These are phyloP conservation scores for Pisolithus thermaeus DNA, from an alignment of 1,284 basidiomycete genomes.

Conservation along the genomic window DNA sequence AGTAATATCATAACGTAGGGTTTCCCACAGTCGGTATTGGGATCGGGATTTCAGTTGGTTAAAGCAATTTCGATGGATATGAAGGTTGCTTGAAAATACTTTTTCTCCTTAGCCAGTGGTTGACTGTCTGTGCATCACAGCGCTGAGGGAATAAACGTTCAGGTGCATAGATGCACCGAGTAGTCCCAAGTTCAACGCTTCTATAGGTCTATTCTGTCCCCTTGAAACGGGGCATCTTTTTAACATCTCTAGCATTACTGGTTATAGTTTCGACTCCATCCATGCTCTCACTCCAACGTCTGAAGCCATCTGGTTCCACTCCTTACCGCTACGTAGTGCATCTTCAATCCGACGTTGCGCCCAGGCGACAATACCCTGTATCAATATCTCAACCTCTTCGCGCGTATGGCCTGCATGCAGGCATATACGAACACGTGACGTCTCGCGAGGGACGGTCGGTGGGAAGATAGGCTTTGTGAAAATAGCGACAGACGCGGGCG, in stretches of 20 bases:
- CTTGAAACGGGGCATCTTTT: slow-evolving; percentile 16
- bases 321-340: background rate
- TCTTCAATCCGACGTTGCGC: slow-evolving; percentile 27
- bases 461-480: slow-evolving; percentile 78
- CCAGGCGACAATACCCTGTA: slow-evolving; percentile 49
- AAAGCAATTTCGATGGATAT: too few species aligned
- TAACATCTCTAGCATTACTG: slow-evolving; percentile 20
- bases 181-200: too few species aligned
- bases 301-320: slow-evolving; percentile 11
- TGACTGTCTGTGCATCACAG: too few species aligned
- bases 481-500: slow-evolving; percentile 20
- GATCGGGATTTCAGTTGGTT: too few species aligned
- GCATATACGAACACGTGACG: slow-evolving; percentile 80
- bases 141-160: too few species aligned
- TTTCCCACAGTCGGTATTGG: background rate
- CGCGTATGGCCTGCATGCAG: slow-evolving; percentile 70
- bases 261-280: slow-evolving; percentile 26
- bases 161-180: too few species aligned
- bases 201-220: background rate
- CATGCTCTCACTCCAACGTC: slow-evolving; percentile 16
- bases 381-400: slow-evolving; percentile 57
- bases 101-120: too few species aligned
- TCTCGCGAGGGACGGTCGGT: slow-evolving; percentile 81
- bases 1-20: slow-evolving; percentile 29
- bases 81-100: too few species aligned